Percentiles rank a stretch among this genome's conserved stretches.
These are phyloP conservation scores for Fraxinus sp. DNA, from an alignment of 305 asterid species.

Conservation along the genomic window DNA sequence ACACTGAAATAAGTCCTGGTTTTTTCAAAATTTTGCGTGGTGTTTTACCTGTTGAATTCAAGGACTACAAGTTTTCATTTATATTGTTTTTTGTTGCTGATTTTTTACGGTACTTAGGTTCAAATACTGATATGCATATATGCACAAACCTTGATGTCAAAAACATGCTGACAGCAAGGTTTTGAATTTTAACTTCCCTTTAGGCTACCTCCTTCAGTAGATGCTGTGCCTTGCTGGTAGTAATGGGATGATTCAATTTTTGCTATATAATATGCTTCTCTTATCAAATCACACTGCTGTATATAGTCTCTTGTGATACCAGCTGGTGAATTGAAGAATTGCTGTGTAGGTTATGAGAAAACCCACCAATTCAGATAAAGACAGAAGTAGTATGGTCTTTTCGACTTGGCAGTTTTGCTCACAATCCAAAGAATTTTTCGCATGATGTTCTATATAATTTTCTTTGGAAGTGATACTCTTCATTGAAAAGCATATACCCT, in stretches of 20 bases:
- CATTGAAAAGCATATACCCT: background rate
- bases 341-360: background rate
- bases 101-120: background rate
- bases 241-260: background rate
- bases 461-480: background rate
- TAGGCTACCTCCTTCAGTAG: background rate
- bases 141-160: background rate
- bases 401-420: background rate
- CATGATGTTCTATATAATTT: background rate
- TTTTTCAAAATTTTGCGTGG: background rate
- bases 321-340: background rate
- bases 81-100: background rate
- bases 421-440: background rate
- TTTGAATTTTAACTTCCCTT: background rate
- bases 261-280: background rate
- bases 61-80: background rate
- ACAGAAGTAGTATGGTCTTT: background rate
- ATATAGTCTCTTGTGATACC: background rate
- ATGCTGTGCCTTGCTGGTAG: background rate
- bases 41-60: background rate
- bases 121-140: background rate
- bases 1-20: background rate
- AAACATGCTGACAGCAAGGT: background rate
- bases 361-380: background rate
- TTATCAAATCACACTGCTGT: background rate